Conservation (phyloP, 2,329 filamentous ascomycete genomes). For the Epichloe amarillans region DNA sequence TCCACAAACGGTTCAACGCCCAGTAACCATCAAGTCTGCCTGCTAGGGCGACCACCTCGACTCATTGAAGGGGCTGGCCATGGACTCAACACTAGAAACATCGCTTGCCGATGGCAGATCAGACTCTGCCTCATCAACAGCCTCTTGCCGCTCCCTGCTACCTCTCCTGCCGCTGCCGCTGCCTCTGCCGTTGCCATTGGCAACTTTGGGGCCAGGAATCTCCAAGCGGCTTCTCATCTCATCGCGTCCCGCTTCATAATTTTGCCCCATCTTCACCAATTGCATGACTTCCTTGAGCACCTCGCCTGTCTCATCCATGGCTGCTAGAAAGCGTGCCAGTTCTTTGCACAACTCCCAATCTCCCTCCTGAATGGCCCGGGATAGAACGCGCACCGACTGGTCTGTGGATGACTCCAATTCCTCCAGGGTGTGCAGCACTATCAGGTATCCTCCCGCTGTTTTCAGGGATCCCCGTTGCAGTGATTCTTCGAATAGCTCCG, state of each 20-base stretch:
- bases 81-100: constrained; percentile 23
- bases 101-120: constrained; percentile 25
- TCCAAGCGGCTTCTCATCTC: constrained; percentile 17
- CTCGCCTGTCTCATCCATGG: constrained; percentile 74
- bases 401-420: constrained; percentile 57
- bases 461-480: constrained; percentile 75
- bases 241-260: constrained; percentile 16
- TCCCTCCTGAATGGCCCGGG: constrained; percentile 65
- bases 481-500: constrained; percentile 87
- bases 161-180: constrained; percentile 12
- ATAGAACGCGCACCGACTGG: constrained; percentile 69
- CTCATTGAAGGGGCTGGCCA: constrained; percentile 13
- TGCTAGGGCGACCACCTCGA: constrained; percentile 2
- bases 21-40: not conserved
- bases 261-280: constrained; percentile 34
- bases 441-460: constrained; percentile 90
- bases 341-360: constrained; percentile 97
- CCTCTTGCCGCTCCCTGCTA: constrained; percentile 17
- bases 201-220: constrained; percentile 16
- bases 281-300: constrained; percentile 63
- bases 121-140: constrained; percentile 20
- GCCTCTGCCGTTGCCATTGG: constrained; percentile 17
- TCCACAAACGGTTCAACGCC: not conserved
- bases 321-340: constrained; percentile 84
- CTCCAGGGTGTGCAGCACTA: constrained; percentile 77